Base-by-base conservation (phyloP, 306 rosid genomes). In the Prunus armeniaca region DNA sequence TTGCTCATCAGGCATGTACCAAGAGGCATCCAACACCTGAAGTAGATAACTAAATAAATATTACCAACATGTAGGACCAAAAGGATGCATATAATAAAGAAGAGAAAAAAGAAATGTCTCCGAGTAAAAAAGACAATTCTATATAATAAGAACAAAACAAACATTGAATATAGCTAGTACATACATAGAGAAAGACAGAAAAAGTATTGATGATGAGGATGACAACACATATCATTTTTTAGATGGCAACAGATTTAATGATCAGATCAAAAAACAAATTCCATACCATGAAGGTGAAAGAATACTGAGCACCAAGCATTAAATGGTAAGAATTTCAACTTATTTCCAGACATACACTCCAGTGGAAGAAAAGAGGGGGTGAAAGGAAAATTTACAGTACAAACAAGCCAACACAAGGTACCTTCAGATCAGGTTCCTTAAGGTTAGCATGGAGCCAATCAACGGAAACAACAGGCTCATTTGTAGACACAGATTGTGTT, bases 1-100 rank as follows among this genome's bases (percentile, higher is more conserved):
- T 83, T 89, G 98, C 82, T 96, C 99, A 82, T 89, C 93, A 3
- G 99, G 99, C 98, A 96, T 92, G 90, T 96, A 96, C 99, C 99
- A 96, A 6, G 99, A 96, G 32, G 99, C 98, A 87, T 96, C 99
- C 86, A 96, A 69, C 55, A 96, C 93, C 99, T 96, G 80, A 76
- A 69, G 24, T 32, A 65, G 68, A 79, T 43, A 45, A 56, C 69
- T 52, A 57, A 45, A 65, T 74, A 60, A 73, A 32, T 61, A 32
- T 65, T 46, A 69, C 32, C 17, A 49, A 64, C 55, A 65, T 24
- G 41, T 20, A 41, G 51, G 49, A 38, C 34, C 34, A 20, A 50
- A 52, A 27, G 61, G 69, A 58, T 12, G 15, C 6, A 20, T 15
- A 11, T 60, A 22, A 7, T 19, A 32, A 60, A 12, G 43, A 14